Evolutionary conservation across 2,329 filamentous ascomycete species (phyloP), one percentile per base, ranked within the genome.

Genomic region (Dissoconium aciculare): DNA sequence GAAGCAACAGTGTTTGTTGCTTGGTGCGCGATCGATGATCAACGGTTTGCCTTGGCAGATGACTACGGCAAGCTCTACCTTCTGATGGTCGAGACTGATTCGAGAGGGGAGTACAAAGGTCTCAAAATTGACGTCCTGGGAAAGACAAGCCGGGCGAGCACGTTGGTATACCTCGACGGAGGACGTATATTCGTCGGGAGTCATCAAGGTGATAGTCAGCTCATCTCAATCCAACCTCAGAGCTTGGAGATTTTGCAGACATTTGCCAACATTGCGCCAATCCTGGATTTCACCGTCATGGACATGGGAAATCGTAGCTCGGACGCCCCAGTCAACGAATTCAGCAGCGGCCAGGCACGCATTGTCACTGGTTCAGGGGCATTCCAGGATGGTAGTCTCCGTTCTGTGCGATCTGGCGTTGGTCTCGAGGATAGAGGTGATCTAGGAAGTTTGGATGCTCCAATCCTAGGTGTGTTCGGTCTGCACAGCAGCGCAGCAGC

Each of bases 221-320:
- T 95, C 5, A 69, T 89, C 28, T 65, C 63, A 28, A 67, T 84
- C 32, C 35, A 30, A 13, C 54, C 60, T 26, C 63, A 76, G 17
- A 67, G 64, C 0, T 62, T 85, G 36, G 63, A 75, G 28, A 55
- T 85, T 4, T 54, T 89, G 6, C 83, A 93, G 49, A 78, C 72
- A 0, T 65, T 91, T 33, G 62, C 71, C 3, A 98, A 93, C 49
- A 82, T 95, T 44, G 84, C 80, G 0, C 89, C 89, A 0, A 80
- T 98, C 25, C 59, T 95, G 23, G 89, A 98, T 51, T 94, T 98
- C 45, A 77, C 80, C 1, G 73, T 98, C 11, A 93, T 95, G 83
- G 89, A 95, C 48, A 79, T 95, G 66, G 87, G 85, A 1, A 85
- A 83, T 44, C 68, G 82, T 33, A 76, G 81, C 36, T 77, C 77